Conservation (phyloP, 805 yeast genomes). For the Cyberlindnera petersonii region DNA sequence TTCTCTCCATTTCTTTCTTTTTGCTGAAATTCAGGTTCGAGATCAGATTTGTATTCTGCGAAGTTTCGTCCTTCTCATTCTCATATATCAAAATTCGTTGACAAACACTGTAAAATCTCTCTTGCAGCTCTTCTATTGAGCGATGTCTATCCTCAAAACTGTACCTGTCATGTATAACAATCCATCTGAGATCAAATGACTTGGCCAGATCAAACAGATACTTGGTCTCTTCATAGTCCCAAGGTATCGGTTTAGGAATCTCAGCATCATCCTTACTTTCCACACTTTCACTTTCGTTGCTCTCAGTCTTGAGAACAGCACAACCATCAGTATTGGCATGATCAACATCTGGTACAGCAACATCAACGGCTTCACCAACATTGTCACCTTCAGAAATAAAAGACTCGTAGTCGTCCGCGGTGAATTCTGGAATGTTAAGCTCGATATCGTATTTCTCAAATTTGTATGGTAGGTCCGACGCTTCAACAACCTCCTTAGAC, state of each 20-base stretch:
- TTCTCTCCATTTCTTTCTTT: slow-evolving; percentile 71
- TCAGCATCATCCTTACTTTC: neutral
- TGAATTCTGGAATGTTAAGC: slow-evolving; percentile 66
- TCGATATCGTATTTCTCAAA: slow-evolving; percentile 73
- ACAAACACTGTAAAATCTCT: slow-evolving; percentile 70
- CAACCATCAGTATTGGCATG: neutral
- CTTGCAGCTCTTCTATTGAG: slow-evolving; percentile 75
- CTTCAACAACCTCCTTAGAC: slow-evolving; percentile 31
- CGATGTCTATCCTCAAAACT: slow-evolving; percentile 34
- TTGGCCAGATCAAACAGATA: slow-evolving; percentile 72
- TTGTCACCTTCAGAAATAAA: slow-evolving; percentile 37
- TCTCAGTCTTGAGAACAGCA: neutral
- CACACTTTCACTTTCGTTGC: neutral
- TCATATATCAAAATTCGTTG: slow-evolving; percentile 47
- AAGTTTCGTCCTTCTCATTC: slow-evolving; percentile 36
- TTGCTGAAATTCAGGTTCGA: slow-evolving; percentile 67
- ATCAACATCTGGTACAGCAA: slow-evolving; percentile 1
- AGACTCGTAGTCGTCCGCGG: slow-evolving; percentile 54
- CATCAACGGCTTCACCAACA: slow-evolving; percentile 2
- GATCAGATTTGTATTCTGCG: slow-evolving; percentile 49
- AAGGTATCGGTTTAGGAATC: slow-evolving; percentile 29
- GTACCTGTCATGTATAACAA: slow-evolving; percentile 61
- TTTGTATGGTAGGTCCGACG: slow-evolving; percentile 44
- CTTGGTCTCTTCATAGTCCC: slow-evolving; percentile 77
- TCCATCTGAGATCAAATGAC: slow-evolving; percentile 53